phyloP scores from a whole-genome alignment of 129 eudicot species.

The Escallonia herrerae region DNA sequence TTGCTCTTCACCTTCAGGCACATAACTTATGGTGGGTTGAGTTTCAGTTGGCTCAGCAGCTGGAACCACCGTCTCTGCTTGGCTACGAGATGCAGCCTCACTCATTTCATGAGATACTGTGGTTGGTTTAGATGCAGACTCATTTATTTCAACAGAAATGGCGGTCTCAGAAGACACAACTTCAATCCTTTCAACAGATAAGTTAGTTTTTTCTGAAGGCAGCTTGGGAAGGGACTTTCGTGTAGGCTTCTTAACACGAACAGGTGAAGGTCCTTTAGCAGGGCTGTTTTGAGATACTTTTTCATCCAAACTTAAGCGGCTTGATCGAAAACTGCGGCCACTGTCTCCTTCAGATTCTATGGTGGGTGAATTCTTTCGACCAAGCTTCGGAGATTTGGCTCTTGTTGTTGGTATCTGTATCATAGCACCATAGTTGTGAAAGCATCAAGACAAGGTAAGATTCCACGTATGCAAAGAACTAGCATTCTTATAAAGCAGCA shows the following conservation, averaged over 20 bases:
- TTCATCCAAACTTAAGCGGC: conserved; percentile 72
- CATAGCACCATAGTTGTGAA: not conserved
- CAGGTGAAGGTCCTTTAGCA: conserved; percentile 37
- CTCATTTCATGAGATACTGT: conserved; percentile 9
- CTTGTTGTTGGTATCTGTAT: conserved; percentile 92
- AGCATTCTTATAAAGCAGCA: no score
- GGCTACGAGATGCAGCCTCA: conserved; percentile 16
- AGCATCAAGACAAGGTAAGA: not conserved
- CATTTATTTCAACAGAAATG: conserved; percentile 23
- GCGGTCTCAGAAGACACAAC: conserved; percentile 10
- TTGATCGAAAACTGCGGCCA: conserved; percentile 31
- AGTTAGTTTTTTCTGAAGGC: conserved; percentile 69
- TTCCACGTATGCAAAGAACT: no score
- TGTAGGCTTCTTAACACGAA: conserved; percentile 50
- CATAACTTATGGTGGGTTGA: not conserved
- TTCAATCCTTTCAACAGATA: conserved; percentile 39
- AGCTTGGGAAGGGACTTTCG: conserved; percentile 89
- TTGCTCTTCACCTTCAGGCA: conserved; percentile 25
- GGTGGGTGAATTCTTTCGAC: conserved; percentile 52
- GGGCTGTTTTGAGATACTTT: conserved; percentile 30
- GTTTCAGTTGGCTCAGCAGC: conserved; percentile 7
- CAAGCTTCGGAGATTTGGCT: conserved; percentile 83
- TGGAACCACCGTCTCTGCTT: conserved; percentile 10
- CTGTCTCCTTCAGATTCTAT: conserved; percentile 44
- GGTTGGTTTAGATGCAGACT: conserved; percentile 6